These are phyloP conservation scores for Cladophialophora psammophila DNA, from an alignment of 2,329 filamentous ascomycete species.

Conservation along the genomic window DNA sequence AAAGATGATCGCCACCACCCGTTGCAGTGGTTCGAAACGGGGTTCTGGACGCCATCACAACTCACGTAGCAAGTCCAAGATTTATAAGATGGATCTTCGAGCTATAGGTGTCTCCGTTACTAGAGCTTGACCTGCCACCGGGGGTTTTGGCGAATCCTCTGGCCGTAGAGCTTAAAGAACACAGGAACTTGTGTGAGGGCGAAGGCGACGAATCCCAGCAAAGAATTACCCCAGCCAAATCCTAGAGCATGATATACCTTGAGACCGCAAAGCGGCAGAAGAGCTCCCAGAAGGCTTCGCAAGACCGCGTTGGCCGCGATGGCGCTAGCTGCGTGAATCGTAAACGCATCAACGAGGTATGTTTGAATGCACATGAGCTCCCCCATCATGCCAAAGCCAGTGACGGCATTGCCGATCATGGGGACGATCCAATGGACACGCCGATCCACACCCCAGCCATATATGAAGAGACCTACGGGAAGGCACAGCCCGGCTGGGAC, in stretches of 20 bases:
- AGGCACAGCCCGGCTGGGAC: slow-evolving; percentile 48
- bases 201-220: slow-evolving; percentile 64
- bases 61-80: too few relatives aligned
- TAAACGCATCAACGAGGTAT: slow-evolving; percentile 66
- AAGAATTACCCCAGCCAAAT: slow-evolving; percentile 59
- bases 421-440: too few relatives aligned
- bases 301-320: slow-evolving; percentile 63
- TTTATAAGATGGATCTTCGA: too few relatives aligned
- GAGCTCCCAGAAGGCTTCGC: slow-evolving; percentile 62
- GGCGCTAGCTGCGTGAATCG: slow-evolving; percentile 56
- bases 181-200: slow-evolving; percentile 53
- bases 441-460: too few relatives aligned
- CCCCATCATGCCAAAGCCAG: slow-evolving; percentile 55
- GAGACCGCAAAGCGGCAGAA: slow-evolving; percentile 67
- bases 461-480: too few relatives aligned
- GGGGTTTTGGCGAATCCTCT: not conserved
- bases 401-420: slow-evolving; percentile 44
- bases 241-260: slow-evolving; percentile 57
- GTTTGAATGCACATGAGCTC: slow-evolving; percentile 55
- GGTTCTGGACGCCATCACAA: too few relatives aligned
- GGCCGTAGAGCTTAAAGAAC: slow-evolving; percentile 54
- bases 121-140: too few relatives aligned
- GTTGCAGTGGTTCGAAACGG: too few relatives aligned
- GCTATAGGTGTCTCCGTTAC: too few relatives aligned
- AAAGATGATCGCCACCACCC: too few relatives aligned